A percentile compares a stretch with the other conserved stretches of the same genome.
phyloP scores from a whole-genome alignment of 768 basidiomycete genomes.

The Saitozyma podzolica region DNA sequence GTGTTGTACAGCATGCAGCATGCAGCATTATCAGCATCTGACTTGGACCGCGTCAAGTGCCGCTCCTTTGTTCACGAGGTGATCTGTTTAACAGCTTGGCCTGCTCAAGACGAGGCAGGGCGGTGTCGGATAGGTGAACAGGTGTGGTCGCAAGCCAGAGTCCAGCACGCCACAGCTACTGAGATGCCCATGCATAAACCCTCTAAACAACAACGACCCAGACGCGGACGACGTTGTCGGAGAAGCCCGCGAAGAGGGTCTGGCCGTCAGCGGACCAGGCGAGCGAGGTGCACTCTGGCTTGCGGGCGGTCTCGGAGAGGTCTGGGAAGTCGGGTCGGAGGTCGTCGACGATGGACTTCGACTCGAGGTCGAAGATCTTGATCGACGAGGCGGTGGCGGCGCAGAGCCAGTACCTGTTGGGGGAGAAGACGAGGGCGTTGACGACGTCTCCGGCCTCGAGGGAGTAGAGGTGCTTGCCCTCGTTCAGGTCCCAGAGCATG shows the following conservation, averaged over 20 bases:
- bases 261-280: conserved; percentile 99
- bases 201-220: conserved; percentile 50
- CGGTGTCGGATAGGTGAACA: too few species aligned
- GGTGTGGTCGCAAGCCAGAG: too few species aligned
- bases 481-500: conserved; percentile 99
- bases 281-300: conserved; percentile 84
- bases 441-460: conserved; percentile 97
- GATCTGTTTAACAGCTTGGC: too few species aligned
- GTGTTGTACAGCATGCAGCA: conserved; percentile 7
- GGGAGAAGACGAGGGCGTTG: conserved; percentile 99
- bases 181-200: conserved; percentile 4
- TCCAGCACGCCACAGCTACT: neutral
- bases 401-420: conserved; percentile 99
- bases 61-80: too few species aligned
- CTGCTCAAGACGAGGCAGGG: too few species aligned
- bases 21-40: too few species aligned
- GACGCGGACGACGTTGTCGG: conserved; percentile 75
- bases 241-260: conserved; percentile 95
- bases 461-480: conserved; percentile 99
- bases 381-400: conserved; percentile 95
- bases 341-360: conserved; percentile 99
- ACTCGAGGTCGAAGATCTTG: conserved; percentile 99
- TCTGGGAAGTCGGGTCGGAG: conserved; percentile 93
- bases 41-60: too few species aligned
- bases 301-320: conserved; percentile 59